Evolutionary conservation across 495 filamentous ascomycete species (phyloP), one percentile per base, ranked within the genome.

Genomic region (Penicillium daleae): DNA sequence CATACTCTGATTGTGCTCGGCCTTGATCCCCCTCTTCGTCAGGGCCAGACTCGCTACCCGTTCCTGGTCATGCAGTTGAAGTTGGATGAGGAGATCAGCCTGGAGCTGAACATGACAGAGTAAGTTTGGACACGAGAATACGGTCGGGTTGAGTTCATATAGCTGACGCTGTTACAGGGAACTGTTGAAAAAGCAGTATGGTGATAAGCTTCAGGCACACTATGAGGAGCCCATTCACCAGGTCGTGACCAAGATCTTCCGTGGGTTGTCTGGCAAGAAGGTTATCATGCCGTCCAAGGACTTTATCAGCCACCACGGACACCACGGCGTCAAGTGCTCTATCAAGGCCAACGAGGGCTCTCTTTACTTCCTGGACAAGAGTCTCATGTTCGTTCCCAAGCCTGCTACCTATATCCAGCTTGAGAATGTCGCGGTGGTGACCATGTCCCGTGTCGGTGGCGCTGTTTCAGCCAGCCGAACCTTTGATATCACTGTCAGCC

Each of bases 41-140:
- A 99, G 76, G 96, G 96, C 65, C 96, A 99, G 77, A 99, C 96
- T 2, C 86, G 95, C 67, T 99, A 99, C 74, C 96, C 96, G 8
- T 99, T 99, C 83, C 80, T 98, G 61, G 95, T 99, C 37, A 99
- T 99, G 96, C 96, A 99, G 75, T 90, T 97, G 78, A 99, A 99
- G 82, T 82, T 91, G 59, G 96, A 99, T 62, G 96, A 99, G 71
- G 96, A 99, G 76, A 92, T 97, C 22, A 93, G 91, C 52, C 89
- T 99, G 40, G 95, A 97, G 68, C 82, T 99, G 39, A 99, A 99
- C 75, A 92, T 99, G 81, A 93, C 92, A n/a, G 92, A 97, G 72
- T 92, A 84, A 69, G 85, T 88, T n/a, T 54, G 1, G 9, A 7
- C 22, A 21, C n/a, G 4, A 0, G 3, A 35, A 19, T 2, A 44